phyloP scores from a whole-genome alignment of 176 grass and related monocot species.

The Carex pumila region DNA sequence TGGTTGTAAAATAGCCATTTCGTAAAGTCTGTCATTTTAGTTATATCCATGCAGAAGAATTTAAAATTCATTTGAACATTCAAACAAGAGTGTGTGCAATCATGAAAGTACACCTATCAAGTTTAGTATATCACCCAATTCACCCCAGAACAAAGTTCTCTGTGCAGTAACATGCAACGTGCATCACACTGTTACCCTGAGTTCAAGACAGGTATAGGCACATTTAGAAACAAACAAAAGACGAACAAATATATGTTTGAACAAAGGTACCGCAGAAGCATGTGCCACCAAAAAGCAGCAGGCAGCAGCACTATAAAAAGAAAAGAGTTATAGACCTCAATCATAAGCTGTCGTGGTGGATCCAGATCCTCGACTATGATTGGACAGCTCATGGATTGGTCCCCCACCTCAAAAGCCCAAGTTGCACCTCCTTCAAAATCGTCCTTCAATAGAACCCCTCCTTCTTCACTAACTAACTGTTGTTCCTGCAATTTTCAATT shows the following conservation, averaged over 20 bases:
- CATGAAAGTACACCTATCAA: neutral
- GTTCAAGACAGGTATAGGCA: neutral
- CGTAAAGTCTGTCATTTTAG: neutral
- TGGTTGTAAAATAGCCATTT: neutral
- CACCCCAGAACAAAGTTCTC: neutral
- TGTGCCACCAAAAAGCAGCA: neutral
- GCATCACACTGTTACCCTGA: neutral
- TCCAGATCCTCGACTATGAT: conserved; percentile 63
- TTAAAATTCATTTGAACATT: neutral
- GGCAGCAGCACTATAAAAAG: neutral
- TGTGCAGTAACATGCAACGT: neutral
- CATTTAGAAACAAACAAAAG: neutral
- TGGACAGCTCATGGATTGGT: conserved; percentile 47
- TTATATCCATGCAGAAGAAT: neutral
- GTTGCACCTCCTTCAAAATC: conserved; percentile 56
- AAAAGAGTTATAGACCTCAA: conserved; percentile 31
- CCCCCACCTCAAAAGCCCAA: conserved; percentile 61
- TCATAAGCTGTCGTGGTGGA: conserved; percentile 42
- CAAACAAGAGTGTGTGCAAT: neutral
- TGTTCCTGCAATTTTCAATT: neutral
- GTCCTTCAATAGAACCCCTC: conserved; percentile 56
- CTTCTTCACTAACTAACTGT: conserved; percentile 32
- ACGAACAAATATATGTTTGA: neutral
- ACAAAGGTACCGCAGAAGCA: neutral
- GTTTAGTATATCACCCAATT: neutral